Evolutionary conservation across 192 early-diverging fungal species (phyloP), one percentile per base, ranked within the genome.

Genomic region (Rhizophagus sp.): DNA sequence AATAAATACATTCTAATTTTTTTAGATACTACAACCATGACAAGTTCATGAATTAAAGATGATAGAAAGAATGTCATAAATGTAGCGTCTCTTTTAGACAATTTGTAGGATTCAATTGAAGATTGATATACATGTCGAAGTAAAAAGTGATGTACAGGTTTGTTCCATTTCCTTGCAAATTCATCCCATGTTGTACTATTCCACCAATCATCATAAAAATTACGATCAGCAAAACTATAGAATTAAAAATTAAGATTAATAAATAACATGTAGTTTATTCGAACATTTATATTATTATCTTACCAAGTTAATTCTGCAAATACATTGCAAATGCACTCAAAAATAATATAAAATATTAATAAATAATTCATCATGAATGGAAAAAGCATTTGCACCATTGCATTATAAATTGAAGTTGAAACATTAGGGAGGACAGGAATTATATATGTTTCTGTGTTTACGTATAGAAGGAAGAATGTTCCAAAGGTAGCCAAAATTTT

Each of bases 171-270:
- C 66, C 97, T 91, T 30, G 96, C 94, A 86, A 94, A 99, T 84
- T 98, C 96, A 79, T 97, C 97, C 80, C 94, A 96, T 0, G 91
- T 92, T 19, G 88, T 88, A 73, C 91, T 86, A 80, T 99, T 99
- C 96, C 96, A 99, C 96, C 96, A 99, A 84, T 99, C 97, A 79
- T 97, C 96, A 86, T 98, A 99, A 87, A 99, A 99, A 83, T 94
- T 92, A 73, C 96, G 93, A 84, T 99, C 97, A 19, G 97, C 96
- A 84, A 99, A 99, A 33, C 89, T 89, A 64, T 13, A 72, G 25
- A 71, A 61, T 47, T n/a, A 4, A 61, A 7, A 15, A 34, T 22
- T 34, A 65, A 27, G n/a, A 50, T 81, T 27, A 44, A n/a, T 27
- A 19, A 24, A 63, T 17, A 62, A 73, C 11, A 2, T 81, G 15